Evolutionary conservation across 192 early-diverging fungal species (phyloP).

Genomic region (Piromyces finnis): DNA sequence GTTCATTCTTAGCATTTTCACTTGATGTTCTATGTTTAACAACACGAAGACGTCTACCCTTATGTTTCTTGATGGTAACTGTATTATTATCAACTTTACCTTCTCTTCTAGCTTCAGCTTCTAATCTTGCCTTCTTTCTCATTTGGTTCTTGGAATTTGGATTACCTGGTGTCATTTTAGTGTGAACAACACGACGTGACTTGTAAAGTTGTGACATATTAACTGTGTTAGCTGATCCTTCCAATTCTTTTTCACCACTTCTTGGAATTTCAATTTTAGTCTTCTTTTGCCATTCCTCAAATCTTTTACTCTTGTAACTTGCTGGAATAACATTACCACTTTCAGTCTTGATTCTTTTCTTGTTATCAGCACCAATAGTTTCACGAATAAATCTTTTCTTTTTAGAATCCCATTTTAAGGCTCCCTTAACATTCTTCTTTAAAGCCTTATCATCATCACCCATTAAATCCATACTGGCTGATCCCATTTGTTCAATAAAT

Average conservation of each 20-base stretch:
- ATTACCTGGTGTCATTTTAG: neutral
- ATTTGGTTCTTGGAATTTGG: neutral
- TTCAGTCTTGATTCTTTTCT: constrained; percentile 84
- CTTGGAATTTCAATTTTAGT: constrained; percentile 63
- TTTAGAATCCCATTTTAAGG: constrained; percentile 74
- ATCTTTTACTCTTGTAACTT: constrained; percentile 68
- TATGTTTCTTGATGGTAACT: neutral
- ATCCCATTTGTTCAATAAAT: constrained; percentile 65
- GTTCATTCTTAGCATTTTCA: constrained; percentile 37
- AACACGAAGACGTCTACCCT: neutral
- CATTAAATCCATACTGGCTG: constrained; percentile 53
- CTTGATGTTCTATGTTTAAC: neutral
- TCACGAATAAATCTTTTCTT: constrained; percentile 82
- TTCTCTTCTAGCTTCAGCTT: neutral
- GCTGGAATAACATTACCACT: constrained; percentile 78
- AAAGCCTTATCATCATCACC: constrained; percentile 60
- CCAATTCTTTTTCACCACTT: constrained; percentile 70
- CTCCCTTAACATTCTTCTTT: constrained; percentile 28
- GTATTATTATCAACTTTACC: neutral
- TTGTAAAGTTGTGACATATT: constrained; percentile 9
- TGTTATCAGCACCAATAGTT: constrained; percentile 84
- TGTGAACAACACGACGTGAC: neutral
- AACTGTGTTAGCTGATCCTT: constrained; percentile 9
- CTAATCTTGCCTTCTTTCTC: neutral
- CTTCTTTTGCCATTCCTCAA: constrained; percentile 81